phyloP scores from a whole-genome alignment of 2,329 filamentous ascomycete species.

The Venturia nashicola region DNA sequence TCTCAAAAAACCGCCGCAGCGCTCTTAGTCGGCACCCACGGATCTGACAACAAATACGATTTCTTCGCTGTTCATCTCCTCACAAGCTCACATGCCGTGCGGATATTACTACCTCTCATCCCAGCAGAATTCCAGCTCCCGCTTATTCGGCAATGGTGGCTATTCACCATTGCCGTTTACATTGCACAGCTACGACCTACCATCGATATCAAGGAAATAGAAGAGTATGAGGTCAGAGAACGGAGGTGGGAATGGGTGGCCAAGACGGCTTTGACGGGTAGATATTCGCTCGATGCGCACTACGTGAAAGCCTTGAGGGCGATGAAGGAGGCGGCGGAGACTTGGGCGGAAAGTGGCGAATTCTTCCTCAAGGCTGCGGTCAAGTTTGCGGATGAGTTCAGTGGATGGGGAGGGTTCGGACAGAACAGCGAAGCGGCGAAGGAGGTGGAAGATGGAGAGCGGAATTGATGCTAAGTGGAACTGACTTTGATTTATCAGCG shows the following conservation, averaged over 20 bases:
- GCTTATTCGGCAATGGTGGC: slow-evolving; percentile 80
- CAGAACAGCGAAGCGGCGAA: neutral
- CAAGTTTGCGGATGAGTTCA: slow-evolving; percentile 61
- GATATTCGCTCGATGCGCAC: slow-evolving; percentile 61
- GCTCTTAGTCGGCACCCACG: slow-evolving; percentile 36
- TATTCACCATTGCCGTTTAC: slow-evolving; percentile 68
- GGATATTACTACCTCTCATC: slow-evolving; percentile 70
- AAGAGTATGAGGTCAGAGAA: slow-evolving; percentile 44
- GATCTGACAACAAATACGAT: slow-evolving; percentile 50
- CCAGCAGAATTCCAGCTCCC: slow-evolving; percentile 59
- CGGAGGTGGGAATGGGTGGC: slow-evolving; percentile 69
- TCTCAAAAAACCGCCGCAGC: slow-evolving; percentile 48
- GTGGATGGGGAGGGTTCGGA: slow-evolving; percentile 48
- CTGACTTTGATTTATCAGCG: neutral
- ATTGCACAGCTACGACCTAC: slow-evolving; percentile 61
- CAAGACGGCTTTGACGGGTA: slow-evolving; percentile 55
- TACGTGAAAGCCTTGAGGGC: slow-evolving; percentile 65
- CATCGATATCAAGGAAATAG: slow-evolving; percentile 55
- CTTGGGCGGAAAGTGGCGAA: slow-evolving; percentile 59
- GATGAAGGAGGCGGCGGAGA: slow-evolving; percentile 60
- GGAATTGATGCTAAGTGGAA: neutral
- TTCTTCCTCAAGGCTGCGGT: slow-evolving; percentile 57
- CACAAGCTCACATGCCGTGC: slow-evolving; percentile 75
- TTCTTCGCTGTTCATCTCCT: slow-evolving; percentile 75
- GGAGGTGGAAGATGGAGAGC: neutral